Percentiles rank a stretch among this genome's conserved stretches.
These are phyloP conservation scores for Hemisphaericaspora xylofermentans DNA, from an alignment of 1,139 yeast genomes.

Conservation along the genomic window DNA sequence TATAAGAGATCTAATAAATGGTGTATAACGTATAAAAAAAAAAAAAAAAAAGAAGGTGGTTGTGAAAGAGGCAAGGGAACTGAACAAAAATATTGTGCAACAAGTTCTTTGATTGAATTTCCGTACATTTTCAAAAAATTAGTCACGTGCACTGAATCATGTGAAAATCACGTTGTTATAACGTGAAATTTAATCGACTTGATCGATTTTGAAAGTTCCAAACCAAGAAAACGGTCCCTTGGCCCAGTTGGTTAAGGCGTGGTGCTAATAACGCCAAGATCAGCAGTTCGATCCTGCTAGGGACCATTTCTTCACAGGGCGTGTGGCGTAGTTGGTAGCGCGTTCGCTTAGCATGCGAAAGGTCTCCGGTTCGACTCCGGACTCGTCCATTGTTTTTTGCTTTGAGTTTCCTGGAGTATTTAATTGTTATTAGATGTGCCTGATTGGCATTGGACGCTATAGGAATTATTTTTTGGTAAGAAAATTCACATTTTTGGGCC, in stretches of 20 bases:
- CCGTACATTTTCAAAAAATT: too few species aligned
- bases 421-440: background rate
- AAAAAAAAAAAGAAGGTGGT: too few species aligned
- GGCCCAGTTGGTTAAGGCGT: constrained; percentile 92
- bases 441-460: background rate
- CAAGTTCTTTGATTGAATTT: too few species aligned
- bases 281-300: constrained; percentile 88
- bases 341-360: constrained; percentile 67
- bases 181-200: background rate
- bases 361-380: constrained; percentile 70
- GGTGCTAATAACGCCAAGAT: constrained; percentile 86
- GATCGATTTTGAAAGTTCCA: background rate
- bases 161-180: background rate
- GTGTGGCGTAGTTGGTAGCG: constrained; percentile 75
- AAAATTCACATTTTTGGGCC: too few species aligned
- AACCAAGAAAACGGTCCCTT: constrained; percentile 52
- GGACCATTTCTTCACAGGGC: constrained; percentile 58
- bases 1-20: too few species aligned
- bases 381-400: constrained; percentile 51
- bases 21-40: too few species aligned
- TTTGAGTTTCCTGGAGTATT: background rate
- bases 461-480: background rate
- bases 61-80: too few species aligned
- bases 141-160: background rate
- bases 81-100: too few species aligned